A percentile compares a stretch with the other conserved stretches of the same genome.
phyloP scores from a whole-genome alignment of 2,329 filamentous ascomycete genomes.

The Septoria linicola region DNA sequence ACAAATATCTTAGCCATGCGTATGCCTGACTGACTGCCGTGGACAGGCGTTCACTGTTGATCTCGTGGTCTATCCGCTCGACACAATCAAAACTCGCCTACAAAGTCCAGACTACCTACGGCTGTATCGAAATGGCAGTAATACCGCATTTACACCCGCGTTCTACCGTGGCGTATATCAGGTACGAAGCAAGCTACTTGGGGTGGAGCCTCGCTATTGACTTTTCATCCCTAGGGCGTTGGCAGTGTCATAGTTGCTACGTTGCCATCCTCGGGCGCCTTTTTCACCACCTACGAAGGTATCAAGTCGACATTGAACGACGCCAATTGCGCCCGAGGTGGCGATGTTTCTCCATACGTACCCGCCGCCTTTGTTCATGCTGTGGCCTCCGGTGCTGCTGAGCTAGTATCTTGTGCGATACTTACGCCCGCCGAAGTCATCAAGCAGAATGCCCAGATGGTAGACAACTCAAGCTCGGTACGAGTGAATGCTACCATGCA shows the following conservation, averaged over 20 bases:
- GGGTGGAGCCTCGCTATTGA: too few relatives aligned
- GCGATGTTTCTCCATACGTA: slow-evolving; percentile 44
- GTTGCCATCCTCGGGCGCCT: slow-evolving; percentile 82
- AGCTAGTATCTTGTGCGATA: slow-evolving; percentile 81
- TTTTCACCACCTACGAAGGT: slow-evolving; percentile 87
- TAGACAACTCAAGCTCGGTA: slow-evolving; percentile 47
- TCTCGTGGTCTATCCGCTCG: slow-evolving; percentile 79
- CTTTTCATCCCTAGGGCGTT: slow-evolving; percentile 63
- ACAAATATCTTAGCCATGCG: too few relatives aligned
- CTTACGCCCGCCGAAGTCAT: slow-evolving; percentile 86
- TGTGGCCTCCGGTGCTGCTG: slow-evolving; percentile 70
- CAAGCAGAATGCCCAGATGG: slow-evolving; percentile 91
- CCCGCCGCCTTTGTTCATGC: slow-evolving; percentile 71
- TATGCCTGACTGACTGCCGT: background rate
- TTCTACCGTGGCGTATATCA: slow-evolving; percentile 78
- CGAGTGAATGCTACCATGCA: slow-evolving; percentile 53
- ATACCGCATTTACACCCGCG: slow-evolving; percentile 54
- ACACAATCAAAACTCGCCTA: slow-evolving; percentile 83
- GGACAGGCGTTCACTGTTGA: slow-evolving; percentile 73
- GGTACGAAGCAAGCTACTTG: too few relatives aligned
- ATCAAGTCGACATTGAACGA: slow-evolving; percentile 63
- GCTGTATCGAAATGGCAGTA: slow-evolving; percentile 60
- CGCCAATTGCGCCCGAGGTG: slow-evolving; percentile 47
- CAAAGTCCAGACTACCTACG: slow-evolving; percentile 74
- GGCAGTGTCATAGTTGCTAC: slow-evolving; percentile 83